phyloP scores from a whole-genome alignment of 1,284 basidiomycete species.

The Boletellus dicymbophilus region DNA sequence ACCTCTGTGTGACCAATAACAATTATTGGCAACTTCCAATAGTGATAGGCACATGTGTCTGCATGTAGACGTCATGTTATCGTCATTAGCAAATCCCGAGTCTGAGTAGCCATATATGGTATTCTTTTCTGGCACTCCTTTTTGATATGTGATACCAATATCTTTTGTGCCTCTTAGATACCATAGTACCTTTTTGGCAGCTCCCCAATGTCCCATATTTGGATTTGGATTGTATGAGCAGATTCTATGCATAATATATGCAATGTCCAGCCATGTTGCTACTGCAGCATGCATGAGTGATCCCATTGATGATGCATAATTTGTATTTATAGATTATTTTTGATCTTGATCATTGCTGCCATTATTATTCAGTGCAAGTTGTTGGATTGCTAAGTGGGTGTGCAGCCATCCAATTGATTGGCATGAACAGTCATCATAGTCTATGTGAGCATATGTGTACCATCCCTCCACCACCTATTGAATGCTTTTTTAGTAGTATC shows the following conservation, averaged over 20 bases:
- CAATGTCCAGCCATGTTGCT: not conserved
- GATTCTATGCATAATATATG: not conserved
- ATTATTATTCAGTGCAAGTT: too few species aligned
- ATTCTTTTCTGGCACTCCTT: too few species aligned
- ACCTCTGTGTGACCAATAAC: too few species aligned
- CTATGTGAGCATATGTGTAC: too few species aligned
- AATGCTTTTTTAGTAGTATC: too few species aligned
- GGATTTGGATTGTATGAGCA: not conserved
- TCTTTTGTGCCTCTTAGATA: conserved; percentile 2
- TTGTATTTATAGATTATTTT: not conserved
- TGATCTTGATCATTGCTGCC: not conserved
- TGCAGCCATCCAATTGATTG: too few species aligned
- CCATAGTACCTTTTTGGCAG: not conserved
- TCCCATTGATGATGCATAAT: not conserved
- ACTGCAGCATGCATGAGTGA: conserved; percentile 1
- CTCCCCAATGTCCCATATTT: not conserved
- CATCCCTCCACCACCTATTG: too few species aligned
- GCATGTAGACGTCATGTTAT: not conserved
- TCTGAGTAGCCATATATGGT: not conserved
- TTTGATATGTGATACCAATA: not conserved
- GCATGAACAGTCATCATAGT: too few species aligned
- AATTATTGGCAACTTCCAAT: too few species aligned
- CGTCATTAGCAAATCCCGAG: not conserved
- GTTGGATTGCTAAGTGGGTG: too few species aligned
- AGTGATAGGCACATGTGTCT: not conserved